phyloP scores from a whole-genome alignment of 164 flowering plant genomes.

The Vitis labrusca region DNA sequence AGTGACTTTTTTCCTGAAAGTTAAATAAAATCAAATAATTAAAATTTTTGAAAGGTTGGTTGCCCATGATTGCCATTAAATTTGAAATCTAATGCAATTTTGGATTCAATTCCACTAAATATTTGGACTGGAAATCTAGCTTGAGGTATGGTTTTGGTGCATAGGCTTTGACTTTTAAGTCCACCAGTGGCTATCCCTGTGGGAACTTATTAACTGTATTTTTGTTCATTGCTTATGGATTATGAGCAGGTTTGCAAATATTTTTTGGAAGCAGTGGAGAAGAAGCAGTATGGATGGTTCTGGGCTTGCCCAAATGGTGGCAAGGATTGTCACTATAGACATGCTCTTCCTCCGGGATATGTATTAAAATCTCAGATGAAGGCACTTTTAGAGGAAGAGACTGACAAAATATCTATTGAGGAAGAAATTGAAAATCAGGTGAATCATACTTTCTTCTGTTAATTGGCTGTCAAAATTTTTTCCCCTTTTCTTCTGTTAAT shows the following conservation, averaged over 20 bases:
- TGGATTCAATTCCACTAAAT: too few relatives aligned
- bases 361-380: constrained; percentile 96
- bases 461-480: neutral
- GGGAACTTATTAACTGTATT: neutral
- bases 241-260: constrained; percentile 78
- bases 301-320: constrained; percentile 98
- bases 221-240: neutral
- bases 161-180: neutral
- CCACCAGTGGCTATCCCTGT: neutral
- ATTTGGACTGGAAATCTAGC: too few relatives aligned
- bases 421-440: constrained; percentile 99
- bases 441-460: constrained; percentile 2
- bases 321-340: constrained; percentile 86
- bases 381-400: constrained; percentile 87
- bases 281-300: constrained; percentile 99
- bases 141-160: too few relatives aligned
- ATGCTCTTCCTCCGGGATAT: constrained; percentile 98
- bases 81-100: too few relatives aligned
- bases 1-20: too few relatives aligned
- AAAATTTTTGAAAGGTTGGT: too few relatives aligned
- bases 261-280: constrained; percentile 97
- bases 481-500: neutral
- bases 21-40: too few relatives aligned
- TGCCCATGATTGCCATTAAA: too few relatives aligned
- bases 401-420: constrained; percentile 73